Evolutionary conservation across 208 protist genomes (phyloP).

Genomic region (Naegleria fowleri): DNA sequence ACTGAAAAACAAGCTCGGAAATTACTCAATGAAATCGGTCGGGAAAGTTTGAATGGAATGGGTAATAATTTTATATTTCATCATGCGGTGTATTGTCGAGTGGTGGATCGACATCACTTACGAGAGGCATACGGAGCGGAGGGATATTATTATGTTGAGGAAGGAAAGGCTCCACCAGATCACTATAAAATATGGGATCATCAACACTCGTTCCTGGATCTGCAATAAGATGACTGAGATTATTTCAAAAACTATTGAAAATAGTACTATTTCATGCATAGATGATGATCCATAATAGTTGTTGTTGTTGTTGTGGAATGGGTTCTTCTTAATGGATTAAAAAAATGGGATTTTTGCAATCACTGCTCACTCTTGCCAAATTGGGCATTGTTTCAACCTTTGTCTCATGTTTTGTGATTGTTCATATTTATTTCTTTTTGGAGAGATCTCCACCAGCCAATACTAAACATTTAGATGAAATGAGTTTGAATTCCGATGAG

Average conservation of each 20-base stretch:
- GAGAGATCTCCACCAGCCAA: background rate
- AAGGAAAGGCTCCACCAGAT: background rate
- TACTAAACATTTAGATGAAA: background rate
- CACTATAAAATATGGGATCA: background rate
- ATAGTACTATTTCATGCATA: too few species aligned
- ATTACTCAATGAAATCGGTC: background rate
- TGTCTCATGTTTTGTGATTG: background rate
- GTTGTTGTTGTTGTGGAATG: too few species aligned
- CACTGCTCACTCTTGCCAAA: background rate
- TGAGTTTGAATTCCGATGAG: background rate
- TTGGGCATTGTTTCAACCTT: background rate
- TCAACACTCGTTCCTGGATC: background rate
- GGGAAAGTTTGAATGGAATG: background rate
- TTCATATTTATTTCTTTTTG: constrained; percentile 6
- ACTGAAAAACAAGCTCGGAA: background rate
- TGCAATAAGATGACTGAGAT: too few species aligned
- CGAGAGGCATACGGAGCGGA: background rate
- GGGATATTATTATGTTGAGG: background rate
- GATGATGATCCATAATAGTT: too few species aligned
- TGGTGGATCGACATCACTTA: background rate
- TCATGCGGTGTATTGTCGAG: background rate
- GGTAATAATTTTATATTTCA: background rate
- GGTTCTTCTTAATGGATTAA: too few species aligned
- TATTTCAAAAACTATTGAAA: too few species aligned
- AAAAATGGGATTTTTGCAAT: background rate